Evolutionary conservation across 2,329 filamentous ascomycete genomes (phyloP).

Genomic region (Dactylonectria macrodidyma): DNA sequence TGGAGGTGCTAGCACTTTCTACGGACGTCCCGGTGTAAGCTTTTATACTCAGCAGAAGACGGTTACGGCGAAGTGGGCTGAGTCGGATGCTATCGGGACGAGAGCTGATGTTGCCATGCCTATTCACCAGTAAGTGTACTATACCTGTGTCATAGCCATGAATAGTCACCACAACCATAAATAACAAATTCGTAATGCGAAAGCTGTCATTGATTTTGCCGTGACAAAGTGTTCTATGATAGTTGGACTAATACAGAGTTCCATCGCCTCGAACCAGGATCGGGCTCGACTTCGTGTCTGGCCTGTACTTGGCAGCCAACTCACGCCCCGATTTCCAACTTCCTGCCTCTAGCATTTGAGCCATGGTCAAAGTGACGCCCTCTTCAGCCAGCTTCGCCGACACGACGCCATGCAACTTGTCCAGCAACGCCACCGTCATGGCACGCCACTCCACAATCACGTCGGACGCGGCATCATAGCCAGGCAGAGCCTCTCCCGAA

Average conservation of each 20-base stretch:
- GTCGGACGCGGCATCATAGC: conserved; percentile 69
- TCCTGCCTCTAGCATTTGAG: conserved; percentile 68
- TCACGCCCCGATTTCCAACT: conserved; percentile 80
- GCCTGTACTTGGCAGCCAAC: conserved; percentile 82
- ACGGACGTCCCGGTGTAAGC: conserved; percentile 78
- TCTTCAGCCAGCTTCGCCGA: conserved; percentile 50
- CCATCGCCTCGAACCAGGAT: conserved; percentile 88
- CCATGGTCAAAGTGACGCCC: conserved; percentile 56
- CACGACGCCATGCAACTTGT: conserved; percentile 63
- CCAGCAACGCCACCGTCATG: conserved; percentile 70
- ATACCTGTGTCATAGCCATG: background rate
- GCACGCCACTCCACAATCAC: conserved; percentile 74
- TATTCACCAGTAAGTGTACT: conserved; percentile 17
- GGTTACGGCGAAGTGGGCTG: conserved; percentile 63
- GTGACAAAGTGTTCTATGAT: background rate
- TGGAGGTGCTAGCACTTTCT: conserved; percentile 79
- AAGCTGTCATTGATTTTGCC: background rate
- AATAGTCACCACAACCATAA: background rate
- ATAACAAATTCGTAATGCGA: background rate
- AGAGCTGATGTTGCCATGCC: conserved; percentile 29
- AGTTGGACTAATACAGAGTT: conserved; percentile 76
- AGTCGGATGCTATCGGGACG: conserved; percentile 25
- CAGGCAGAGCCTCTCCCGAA: conserved; percentile 61
- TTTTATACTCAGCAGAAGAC: conserved; percentile 85
- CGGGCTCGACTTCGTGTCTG: conserved; percentile 85